Evolutionary conservation across 495 filamentous ascomycete species (phyloP), one percentile per base, ranked within the genome.

Genomic region (Glarea lozoyensis): DNA sequence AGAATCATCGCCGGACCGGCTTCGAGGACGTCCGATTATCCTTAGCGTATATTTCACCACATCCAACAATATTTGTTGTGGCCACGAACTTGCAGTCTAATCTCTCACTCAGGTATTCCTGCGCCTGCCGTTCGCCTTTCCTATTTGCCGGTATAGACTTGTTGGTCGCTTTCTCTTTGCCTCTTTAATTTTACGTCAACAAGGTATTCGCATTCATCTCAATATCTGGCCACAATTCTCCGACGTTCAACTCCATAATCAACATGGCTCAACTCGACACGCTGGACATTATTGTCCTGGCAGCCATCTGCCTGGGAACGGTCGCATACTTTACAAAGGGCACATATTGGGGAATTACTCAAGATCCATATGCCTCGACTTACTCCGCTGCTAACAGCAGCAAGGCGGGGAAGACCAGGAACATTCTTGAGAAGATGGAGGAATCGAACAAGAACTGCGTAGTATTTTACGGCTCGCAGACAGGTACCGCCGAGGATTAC

Each of bases 401-500:
- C 41, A 93, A 86, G 64, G 74, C 81, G n/a, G 88, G 83, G 44
- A 89, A 87, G 68, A 88, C 89, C 37, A 73, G 90, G 50, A 85
- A 97, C 62, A 88, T 99, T 43, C 46, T 96, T 19, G 84, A 96
- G 69, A 94, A 90, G 69, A 84, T 99, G 84, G 84, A 96, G 24
- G 86, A 96, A 67, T 81, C 75, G 2, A 83, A 82, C 60, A 97
- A 97, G 69, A 96, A 99, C 64, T 94, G 88, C 67, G 81, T 99
- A 42, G 84, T 97, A 48, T 95, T 99, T 69, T 99, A 95, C 55
- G 92, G 90, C 38, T 97, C 92, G 37, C 92, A 99, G 63, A 99
- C 92, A 15, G 92, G 92, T 54, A 99, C 93, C 42, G 92, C 92
- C 19, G 92, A 99, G 71, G 92, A 99, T 57, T 99, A 99, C 53